Base-by-base conservation (phyloP, 2,329 filamentous ascomycete genomes). In the Xylariaceae sp. region DNA sequence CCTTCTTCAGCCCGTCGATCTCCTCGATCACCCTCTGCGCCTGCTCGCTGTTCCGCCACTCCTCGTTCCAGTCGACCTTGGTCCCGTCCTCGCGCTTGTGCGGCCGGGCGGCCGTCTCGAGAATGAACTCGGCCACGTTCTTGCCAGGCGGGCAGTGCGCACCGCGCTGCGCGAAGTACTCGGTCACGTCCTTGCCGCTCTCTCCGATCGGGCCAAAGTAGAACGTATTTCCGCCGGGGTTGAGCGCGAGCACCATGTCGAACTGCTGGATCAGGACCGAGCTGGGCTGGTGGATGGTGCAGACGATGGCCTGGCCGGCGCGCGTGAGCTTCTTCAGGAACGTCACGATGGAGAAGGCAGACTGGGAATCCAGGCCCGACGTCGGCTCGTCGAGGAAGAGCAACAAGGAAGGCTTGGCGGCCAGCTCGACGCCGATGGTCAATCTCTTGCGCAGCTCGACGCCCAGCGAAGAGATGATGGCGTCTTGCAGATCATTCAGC, bases 381-480 rank as follows among this genome's bases (percentile, higher is more conserved):
- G 83, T 86, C 1, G 83, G 83, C 53, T 87, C 83, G 50, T 86
- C 83, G 13, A 86, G 63, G 65, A 86, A 86, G 6, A 86, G 67
- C 2, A 85, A 66, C 0, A 85, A 66, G 28, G 70, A 75, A 0
- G 82, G 82, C 53, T 83, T 78, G 2, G 83, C 81, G 5, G 81
- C 82, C 8, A 87, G 66, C 54, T 87, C 83, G 3, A 86, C 83
- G 42, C 81, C 83, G 38, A 87, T 86, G 0, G 83, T 86, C 2
- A 86, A 65, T 39, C 82, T 70, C 62, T 87, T 87, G 51, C 78
- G 73, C 59, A 85, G 77, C 59, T 85, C 81, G 6, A 85, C 79
- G 3, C 78, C 77, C 9, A 85, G 65, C 34, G 73, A 78, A 19
- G 68, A 68, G 32, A 86, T 73, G 21, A 86, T 68, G 9, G 80